Evolutionary conservation across 495 filamentous ascomycete species (phyloP), one percentile per base, ranked within the genome.

Genomic region (Aspergillus egyptiacus): DNA sequence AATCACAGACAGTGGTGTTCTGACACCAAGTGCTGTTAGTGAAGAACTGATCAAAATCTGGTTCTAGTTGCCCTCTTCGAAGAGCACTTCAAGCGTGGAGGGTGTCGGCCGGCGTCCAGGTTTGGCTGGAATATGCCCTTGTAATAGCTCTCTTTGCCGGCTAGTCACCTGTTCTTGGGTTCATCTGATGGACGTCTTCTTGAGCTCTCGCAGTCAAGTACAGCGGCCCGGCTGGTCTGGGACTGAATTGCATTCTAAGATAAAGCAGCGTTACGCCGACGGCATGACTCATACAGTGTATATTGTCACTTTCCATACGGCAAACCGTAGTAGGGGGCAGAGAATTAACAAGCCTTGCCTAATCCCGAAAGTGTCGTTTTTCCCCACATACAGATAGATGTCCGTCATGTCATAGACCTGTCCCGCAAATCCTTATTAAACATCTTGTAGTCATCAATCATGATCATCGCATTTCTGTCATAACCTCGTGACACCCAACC

Each of bases 31-130:
- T 60, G 83, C 84, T 15, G 85, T 87, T 40, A 86, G 82, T 57
- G 84, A 89, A 61, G 83, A 87, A 62, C 59, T 89, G 59, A 87
- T 89, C 59, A 87, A 84, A 61, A 84, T 87, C 38, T 86, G 81
- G 81, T 86, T 82, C 57, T 88, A 71, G 78, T 50, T 46, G 18
- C 19, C 34, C 17, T 43, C 34, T 46, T 38, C 10, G 30, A 27
- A 18, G 20, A 22, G 14, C 6, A 34, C 19, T n/a, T 48, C 13
- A 17, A 40, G 24, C 34, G 17, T 37, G 37, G 15, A 44, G 34
- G 32, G 25, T 37, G 37, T 41, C 25, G 44, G n/a, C 23, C 32
- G 51, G 44, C 44, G 45, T n/a, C n/a, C n/a, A n/a, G n/a, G n/a
- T 48, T 53, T 32, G 30, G 32, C 17, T 48, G 31, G 43, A 35